Percentiles rank a stretch among this genome's conserved stretches.
These are phyloP conservation scores for Penicillium corylophilum DNA, from an alignment of 2,329 filamentous ascomycete species.

Conservation along the genomic window DNA sequence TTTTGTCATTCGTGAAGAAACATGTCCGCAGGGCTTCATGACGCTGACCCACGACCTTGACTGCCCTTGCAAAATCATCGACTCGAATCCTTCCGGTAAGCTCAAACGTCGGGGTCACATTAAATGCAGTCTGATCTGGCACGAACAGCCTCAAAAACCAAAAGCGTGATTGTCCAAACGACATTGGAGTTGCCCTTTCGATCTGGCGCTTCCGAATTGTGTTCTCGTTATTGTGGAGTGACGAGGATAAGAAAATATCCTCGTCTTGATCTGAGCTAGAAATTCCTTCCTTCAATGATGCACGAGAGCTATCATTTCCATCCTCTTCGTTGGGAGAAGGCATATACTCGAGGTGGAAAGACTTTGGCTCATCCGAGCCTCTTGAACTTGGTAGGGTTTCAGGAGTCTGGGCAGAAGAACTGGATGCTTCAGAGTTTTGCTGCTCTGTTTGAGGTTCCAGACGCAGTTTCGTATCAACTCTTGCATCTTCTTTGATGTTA, in stretches of 20 bases:
- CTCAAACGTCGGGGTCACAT: conserved; percentile 35
- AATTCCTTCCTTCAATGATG: conserved; percentile 9
- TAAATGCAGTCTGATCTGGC: conserved; percentile 41
- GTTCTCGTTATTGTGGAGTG: neutral
- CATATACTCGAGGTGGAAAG: conserved; percentile 7
- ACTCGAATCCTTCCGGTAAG: conserved; percentile 36
- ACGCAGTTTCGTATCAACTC: neutral
- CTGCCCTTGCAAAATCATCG: conserved; percentile 32
- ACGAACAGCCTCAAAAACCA: conserved; percentile 36
- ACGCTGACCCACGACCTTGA: conserved; percentile 28
- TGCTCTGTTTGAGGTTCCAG: neutral
- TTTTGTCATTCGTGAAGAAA: conserved; percentile 24
- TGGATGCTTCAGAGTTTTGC: no score
- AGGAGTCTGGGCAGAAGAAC: neutral
- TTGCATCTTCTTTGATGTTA: neutral
- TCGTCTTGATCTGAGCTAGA: conserved; percentile 17
- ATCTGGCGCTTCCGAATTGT: neutral
- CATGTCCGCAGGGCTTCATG: conserved; percentile 37
- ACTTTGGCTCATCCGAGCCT: neutral
- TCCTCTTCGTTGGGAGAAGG: neutral
- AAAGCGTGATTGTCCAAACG: conserved; percentile 44
- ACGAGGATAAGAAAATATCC: conserved; percentile 11
- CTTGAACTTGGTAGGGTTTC: neutral
- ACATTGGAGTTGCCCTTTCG: conserved; percentile 29
- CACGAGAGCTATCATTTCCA: conserved; percentile 8